Base-by-base conservation (phyloP, 306 rosid species). In the Mimosa pudica region DNA sequence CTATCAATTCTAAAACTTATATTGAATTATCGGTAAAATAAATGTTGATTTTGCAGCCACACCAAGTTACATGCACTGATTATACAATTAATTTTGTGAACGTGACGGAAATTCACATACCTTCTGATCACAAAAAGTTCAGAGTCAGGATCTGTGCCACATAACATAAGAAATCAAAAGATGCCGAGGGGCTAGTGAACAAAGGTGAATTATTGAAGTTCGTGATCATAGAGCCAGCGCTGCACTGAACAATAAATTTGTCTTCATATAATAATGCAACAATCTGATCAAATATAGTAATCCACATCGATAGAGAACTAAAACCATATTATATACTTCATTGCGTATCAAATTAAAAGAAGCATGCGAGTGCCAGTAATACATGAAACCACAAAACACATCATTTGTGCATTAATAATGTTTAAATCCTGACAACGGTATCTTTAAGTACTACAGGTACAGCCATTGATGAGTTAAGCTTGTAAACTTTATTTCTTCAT, bases 371-470 rank as follows among this genome's bases (percentile, higher is more conserved):
- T 58, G 71, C 48, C 71, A 38, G 71, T 8, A 35, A 3, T 55
- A 54, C 60, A 82, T 79, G 82, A 84, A 81, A 80, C 61, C 86
- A 54, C 46, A 75, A 41, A 71, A 74, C 66, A 80, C 75, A 44
- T 57, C 68, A 17, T 66, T 7, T 36, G 3, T 7, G 71, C 10
- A 36, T 66, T 61, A 61, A 3, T 30, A 38, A 66, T 66, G 48
- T 82, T 81, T 81, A 52, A 78, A 36, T 46, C 42, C 84, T 44
- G 81, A 85, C 84, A 63, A 84, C 79, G 82, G 82, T 72, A 84
- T 84, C 80, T 83, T 57, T 1, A 84, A 87, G 91, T 84, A 88
- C 89, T 80, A 80, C 66, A 80, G 86, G 90, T 84, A 89, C 89
- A 89, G 89, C 90, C 82, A 81, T 80, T 70, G n/a, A 76, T 76